Conservation (phyloP, 1,139 yeast species). For the Yamadazyma conglobata region DNA sequence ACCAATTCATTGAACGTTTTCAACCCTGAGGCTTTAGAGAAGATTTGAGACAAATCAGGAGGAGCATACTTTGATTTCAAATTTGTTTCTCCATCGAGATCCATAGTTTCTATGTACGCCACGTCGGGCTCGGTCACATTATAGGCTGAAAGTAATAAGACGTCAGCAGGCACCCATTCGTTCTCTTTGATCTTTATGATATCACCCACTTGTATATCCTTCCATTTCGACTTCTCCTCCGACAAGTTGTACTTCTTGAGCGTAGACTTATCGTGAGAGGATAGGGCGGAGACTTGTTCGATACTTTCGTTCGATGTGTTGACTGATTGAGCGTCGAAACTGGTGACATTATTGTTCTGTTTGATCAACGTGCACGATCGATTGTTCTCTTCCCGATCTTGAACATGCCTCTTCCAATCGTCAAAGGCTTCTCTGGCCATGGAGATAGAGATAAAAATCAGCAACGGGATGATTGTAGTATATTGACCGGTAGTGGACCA, state of each 20-base stretch:
- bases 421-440: conserved; percentile 92
- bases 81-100: conserved; percentile 95
- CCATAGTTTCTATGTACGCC: conserved; percentile 92
- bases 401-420: conserved; percentile 82
- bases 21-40: conserved; percentile 51
- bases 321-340: conserved; percentile 37
- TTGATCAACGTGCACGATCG: conserved; percentile 46
- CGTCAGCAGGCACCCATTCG: conserved; percentile 94
- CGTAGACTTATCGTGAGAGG: conserved; percentile 14
- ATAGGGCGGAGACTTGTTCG: conserved; percentile 10
- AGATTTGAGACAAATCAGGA: conserved; percentile 49
- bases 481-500: conserved; percentile 98
- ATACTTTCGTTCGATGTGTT: conserved; percentile 38
- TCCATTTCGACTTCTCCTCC: conserved; percentile 55
- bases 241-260: conserved; percentile 33
- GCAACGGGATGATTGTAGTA: conserved; percentile 86
- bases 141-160: conserved; percentile 59
- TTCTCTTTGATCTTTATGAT: conserved; percentile 67
- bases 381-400: conserved; percentile 82
- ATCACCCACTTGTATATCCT: conserved; percentile 79
- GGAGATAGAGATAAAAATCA: conserved; percentile 85
- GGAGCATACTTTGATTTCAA: conserved; percentile 73
- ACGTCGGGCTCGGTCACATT: conserved; percentile 62
- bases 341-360: conserved; percentile 26
- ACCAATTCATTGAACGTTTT: conserved; percentile 49